Evolutionary conservation across 805 yeast genomes (phyloP).

Genomic region (Zygosaccharomyces gambellarensis): DNA sequence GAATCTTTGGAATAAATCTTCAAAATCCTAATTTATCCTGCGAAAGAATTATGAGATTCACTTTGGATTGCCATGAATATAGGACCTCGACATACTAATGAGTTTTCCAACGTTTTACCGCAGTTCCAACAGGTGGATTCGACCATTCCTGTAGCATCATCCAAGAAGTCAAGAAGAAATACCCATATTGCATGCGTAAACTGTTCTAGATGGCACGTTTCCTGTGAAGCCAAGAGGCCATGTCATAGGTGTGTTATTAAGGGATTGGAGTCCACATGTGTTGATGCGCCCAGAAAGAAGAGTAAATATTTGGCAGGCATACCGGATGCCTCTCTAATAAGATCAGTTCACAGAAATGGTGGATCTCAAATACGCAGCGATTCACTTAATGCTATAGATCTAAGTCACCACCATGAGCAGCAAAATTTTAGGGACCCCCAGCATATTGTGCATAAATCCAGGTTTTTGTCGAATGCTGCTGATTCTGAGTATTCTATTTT

Average conservation of each 20-base stretch:
- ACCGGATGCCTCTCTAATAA: constrained; percentile 34
- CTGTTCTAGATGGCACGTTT: constrained; percentile 86
- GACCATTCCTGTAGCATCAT: not conserved
- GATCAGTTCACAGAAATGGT: constrained; percentile 7
- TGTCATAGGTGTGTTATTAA: constrained; percentile 72
- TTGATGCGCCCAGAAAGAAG: constrained; percentile 83
- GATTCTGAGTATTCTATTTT: constrained; percentile 67
- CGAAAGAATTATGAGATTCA: not conserved
- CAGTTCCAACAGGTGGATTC: not conserved
- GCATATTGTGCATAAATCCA: constrained; percentile 31
- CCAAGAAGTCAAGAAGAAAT: constrained; percentile 37
- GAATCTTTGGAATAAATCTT: too few relatives aligned
- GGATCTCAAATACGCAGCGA: not conserved
- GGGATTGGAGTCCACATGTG: constrained; percentile 65
- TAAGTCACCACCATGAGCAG: constrained; percentile 17
- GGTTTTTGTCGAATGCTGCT: constrained; percentile 65
- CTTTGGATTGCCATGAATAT: not conserved
- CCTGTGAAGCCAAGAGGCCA: constrained; percentile 81
- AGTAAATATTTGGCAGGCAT: constrained; percentile 75
- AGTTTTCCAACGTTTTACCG: not conserved
- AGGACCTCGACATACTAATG: constrained; percentile 2
- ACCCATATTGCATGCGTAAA: constrained; percentile 85
- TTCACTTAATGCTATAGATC: constrained; percentile 1
- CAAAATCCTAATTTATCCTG: not conserved
- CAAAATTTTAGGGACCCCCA: constrained; percentile 23